Conservation (phyloP, 768 basidiomycete species). For the Amanita molliuscula region DNA sequence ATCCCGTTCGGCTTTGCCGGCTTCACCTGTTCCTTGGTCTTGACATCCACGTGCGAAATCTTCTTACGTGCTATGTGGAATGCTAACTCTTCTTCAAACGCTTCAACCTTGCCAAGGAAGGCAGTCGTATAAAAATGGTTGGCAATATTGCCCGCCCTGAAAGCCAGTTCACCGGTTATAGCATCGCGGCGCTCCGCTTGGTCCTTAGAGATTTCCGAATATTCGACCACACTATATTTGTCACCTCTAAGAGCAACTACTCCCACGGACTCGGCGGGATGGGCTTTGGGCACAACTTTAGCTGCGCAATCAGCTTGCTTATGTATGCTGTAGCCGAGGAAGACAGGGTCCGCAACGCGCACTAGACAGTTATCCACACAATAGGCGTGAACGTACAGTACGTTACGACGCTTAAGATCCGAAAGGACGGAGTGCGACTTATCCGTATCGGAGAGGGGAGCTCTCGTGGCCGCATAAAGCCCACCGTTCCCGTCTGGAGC, state of each 20-base stretch:
- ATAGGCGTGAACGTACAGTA: constrained; percentile 90
- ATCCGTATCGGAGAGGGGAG: constrained; percentile 52
- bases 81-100: constrained; percentile 81
- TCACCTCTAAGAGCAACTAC: constrained; percentile 81
- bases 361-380: constrained; percentile 99
- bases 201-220: constrained; percentile 87
- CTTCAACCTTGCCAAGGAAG: constrained; percentile 69
- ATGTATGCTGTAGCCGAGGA: constrained; percentile 88
- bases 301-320: constrained; percentile 88
- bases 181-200: constrained; percentile 72
- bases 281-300: constrained; percentile 89
- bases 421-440: constrained; percentile 68
- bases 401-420: constrained; percentile 64
- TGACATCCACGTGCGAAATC: constrained; percentile 73
- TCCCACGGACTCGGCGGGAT: constrained; percentile 86
- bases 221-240: constrained; percentile 90
- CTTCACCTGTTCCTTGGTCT: constrained; percentile 60
- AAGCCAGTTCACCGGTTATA: constrained; percentile 66
- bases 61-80: constrained; percentile 99
- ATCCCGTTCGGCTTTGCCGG: constrained; percentile 93
- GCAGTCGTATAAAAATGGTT: constrained; percentile 95
- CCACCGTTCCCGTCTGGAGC: constrained; percentile 99
- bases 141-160: constrained; percentile 94
- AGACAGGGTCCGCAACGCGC: constrained; percentile 92
- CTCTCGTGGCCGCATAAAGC: constrained; percentile 86